phyloP scores from a whole-genome alignment of 2,329 filamentous ascomycete genomes.

The Tolypocladium amazonense region DNA sequence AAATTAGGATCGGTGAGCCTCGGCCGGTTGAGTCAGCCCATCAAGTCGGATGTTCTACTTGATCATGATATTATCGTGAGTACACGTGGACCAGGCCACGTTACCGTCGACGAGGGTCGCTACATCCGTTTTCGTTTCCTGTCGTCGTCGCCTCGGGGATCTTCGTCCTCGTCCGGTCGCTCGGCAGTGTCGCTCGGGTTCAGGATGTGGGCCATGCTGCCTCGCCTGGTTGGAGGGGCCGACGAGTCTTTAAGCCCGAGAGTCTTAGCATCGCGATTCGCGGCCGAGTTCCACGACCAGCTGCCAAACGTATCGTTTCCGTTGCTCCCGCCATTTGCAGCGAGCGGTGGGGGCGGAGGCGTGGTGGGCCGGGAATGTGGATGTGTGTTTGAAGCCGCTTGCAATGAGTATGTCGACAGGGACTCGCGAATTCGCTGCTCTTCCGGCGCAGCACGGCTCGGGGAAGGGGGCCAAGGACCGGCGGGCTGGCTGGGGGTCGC shows the following conservation, averaged over 20 bases:
- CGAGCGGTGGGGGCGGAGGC: slow-evolving; percentile 36
- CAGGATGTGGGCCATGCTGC: slow-evolving; percentile 54
- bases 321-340: slow-evolving; percentile 30
- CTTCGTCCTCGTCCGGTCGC: slow-evolving; percentile 45
- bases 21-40: background rate
- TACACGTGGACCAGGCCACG: background rate
- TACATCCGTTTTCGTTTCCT: slow-evolving; percentile 52
- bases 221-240: slow-evolving; percentile 43
- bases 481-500: slow-evolving; percentile 46
- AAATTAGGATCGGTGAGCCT: background rate
- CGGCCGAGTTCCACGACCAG: slow-evolving; percentile 45
- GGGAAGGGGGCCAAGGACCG: slow-evolving; percentile 44
- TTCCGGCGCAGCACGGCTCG: slow-evolving; percentile 36
- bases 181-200: slow-evolving; percentile 48
- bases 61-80: background rate
- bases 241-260: slow-evolving; percentile 43
- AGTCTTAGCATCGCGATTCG: slow-evolving; percentile 37
- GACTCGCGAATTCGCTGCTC: slow-evolving; percentile 48
- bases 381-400: slow-evolving; percentile 27
- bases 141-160: slow-evolving; percentile 44
- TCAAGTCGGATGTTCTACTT: background rate
- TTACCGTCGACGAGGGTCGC: slow-evolving; percentile 11
- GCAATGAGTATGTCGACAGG: slow-evolving; percentile 42
- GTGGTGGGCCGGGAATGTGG: slow-evolving; percentile 43
- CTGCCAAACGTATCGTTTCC: slow-evolving; percentile 36